phyloP scores from a whole-genome alignment of 352 stramenopile species.

The Pythium apleroticum region DNA sequence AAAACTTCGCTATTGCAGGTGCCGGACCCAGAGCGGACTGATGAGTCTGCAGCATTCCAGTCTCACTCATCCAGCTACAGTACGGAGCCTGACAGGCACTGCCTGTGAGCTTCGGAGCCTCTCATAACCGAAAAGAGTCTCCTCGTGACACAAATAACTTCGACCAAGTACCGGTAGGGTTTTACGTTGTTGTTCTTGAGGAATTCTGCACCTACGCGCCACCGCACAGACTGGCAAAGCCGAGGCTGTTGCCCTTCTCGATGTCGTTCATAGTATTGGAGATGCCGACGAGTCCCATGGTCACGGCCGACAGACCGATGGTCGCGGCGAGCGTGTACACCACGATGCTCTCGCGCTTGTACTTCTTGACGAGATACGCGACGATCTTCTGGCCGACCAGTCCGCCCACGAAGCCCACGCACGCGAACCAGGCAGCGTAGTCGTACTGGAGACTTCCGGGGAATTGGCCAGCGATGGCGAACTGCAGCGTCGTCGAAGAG shows the following conservation, averaged over 20 bases:
- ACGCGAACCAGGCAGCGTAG: slow-evolving; percentile 90
- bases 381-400: slow-evolving; percentile 77
- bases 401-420: slow-evolving; percentile 88
- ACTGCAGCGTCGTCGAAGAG: slow-evolving; percentile 92
- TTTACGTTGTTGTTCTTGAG: not conserved
- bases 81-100: no score
- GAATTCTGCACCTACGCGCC: slow-evolving; percentile 27
- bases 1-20: no score
- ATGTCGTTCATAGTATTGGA: slow-evolving; percentile 58
- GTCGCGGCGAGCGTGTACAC: slow-evolving; percentile 71
- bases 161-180: no score
- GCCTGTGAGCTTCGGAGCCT: no score
- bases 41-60: no score
- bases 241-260: slow-evolving; percentile 55
- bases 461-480: slow-evolving; percentile 81
- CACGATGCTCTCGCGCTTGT: slow-evolving; percentile 78
- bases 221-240: slow-evolving; percentile 70
- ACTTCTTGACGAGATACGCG: slow-evolving; percentile 90
- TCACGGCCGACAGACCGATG: slow-evolving; percentile 68
- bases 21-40: no score
- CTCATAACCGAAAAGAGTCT: no score
- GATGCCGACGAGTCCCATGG: slow-evolving; percentile 70
- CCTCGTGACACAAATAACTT: no score
- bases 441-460: slow-evolving; percentile 82
- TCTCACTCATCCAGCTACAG: no score